Evolutionary conservation across 108 stramenopile species (phyloP).

Genomic region (Pseudonitzschia pungens): DNA sequence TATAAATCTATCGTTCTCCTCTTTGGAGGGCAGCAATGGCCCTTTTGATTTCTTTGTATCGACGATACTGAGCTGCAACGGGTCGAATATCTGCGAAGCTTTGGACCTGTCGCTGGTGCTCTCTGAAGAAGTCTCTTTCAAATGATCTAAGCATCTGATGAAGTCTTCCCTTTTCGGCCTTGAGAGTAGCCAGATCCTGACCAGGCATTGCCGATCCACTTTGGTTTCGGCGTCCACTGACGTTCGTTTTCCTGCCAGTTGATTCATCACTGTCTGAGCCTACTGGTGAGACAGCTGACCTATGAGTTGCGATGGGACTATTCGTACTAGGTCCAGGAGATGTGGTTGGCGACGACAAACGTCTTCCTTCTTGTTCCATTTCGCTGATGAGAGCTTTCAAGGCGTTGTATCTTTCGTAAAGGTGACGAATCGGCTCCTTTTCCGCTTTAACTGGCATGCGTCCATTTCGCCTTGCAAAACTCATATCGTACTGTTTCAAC

Average conservation of each 20-base stretch:
- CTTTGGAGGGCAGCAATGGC: slow-evolving; percentile 64
- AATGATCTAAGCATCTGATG: slow-evolving; percentile 89
- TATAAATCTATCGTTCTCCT: slow-evolving; percentile 28
- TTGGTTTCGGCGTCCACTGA: slow-evolving; percentile 18
- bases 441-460: slow-evolving; percentile 94
- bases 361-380: slow-evolving; percentile 64
- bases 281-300: slow-evolving; percentile 20
- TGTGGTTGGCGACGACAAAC: slow-evolving; percentile 36
- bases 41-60: slow-evolving; percentile 92
- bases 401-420: slow-evolving; percentile 93
- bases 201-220: slow-evolving; percentile 25
- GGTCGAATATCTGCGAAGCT: slow-evolving; percentile 89
- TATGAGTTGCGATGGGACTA: slow-evolving; percentile 39
- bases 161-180: slow-evolving; percentile 77
- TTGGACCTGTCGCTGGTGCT: slow-evolving; percentile 84
- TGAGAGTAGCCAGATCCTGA: slow-evolving; percentile 71
- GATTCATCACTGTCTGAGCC: slow-evolving; percentile 27
- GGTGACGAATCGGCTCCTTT: slow-evolving; percentile 96
- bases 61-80: slow-evolving; percentile 88
- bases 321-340: neutral
- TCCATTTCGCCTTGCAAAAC: slow-evolving; percentile 78
- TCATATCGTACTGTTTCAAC: slow-evolving; percentile 91
- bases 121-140: slow-evolving; percentile 85
- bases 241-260: slow-evolving; percentile 12
- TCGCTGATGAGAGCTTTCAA: slow-evolving; percentile 79